phyloP scores from a whole-genome alignment of 768 basidiomycete species.

The Fomitopsis pulvina region DNA sequence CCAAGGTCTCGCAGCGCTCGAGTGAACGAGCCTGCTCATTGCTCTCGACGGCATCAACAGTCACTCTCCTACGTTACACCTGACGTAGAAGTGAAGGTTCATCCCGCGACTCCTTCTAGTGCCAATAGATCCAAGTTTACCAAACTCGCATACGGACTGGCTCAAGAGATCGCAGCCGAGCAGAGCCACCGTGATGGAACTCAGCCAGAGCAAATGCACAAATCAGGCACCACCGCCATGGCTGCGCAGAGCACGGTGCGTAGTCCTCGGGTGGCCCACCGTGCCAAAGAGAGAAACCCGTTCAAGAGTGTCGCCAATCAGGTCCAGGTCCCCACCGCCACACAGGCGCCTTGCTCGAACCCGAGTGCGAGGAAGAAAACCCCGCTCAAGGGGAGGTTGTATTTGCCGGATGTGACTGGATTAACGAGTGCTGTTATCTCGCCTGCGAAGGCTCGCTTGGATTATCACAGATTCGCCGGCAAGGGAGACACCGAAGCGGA shows the following conservation, averaged over 20 bases:
- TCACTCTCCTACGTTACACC: constrained; percentile 18
- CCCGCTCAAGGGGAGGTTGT: constrained; percentile 28
- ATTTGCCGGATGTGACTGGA: constrained; percentile 80
- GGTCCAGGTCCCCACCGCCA: not conserved
- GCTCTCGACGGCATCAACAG: constrained; percentile 10
- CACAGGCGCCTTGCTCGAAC: not conserved
- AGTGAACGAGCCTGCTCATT: constrained; percentile 1
- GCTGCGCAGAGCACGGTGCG: constrained; percentile 15
- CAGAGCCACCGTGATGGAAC: constrained; percentile 4
- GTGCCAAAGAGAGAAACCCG: constrained; percentile 26
- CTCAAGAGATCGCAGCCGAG: constrained; percentile 46
- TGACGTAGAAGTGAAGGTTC: constrained; percentile 46
- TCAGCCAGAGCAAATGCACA: not conserved
- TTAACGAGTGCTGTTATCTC: constrained; percentile 73
- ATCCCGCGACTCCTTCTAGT: constrained; percentile 56
- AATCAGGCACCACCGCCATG: not conserved
- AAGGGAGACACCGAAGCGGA: constrained; percentile 50
- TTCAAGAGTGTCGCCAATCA: constrained; percentile 30
- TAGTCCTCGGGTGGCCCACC: constrained; percentile 1
- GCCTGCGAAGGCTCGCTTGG: constrained; percentile 50
- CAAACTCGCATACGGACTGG: constrained; percentile 49
- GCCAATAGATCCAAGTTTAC: constrained; percentile 47
- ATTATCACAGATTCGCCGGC: constrained; percentile 45
- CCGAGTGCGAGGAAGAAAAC: constrained; percentile 3
- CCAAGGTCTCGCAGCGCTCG: not conserved